Evolutionary conservation across 441 rosid species (phyloP).

Genomic region (Hura crepitans): DNA sequence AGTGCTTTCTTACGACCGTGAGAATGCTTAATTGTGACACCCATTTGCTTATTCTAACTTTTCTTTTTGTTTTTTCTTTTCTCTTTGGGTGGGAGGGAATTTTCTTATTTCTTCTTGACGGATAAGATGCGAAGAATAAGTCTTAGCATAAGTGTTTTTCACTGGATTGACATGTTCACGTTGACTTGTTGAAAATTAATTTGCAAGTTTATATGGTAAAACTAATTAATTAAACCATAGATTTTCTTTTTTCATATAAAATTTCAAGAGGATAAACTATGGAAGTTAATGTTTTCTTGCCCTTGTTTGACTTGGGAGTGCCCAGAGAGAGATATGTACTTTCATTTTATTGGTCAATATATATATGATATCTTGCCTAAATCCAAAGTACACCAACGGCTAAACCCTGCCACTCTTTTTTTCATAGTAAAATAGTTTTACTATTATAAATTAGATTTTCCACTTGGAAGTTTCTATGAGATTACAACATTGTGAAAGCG

Average conservation of each 20-base stretch:
- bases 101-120: not conserved
- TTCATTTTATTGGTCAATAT: no score
- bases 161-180: conserved; percentile 26
- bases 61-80: no score
- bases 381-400: not conserved
- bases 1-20: conserved; percentile 45
- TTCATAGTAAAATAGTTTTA: not conserved
- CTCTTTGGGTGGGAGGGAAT: no score
- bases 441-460: no score
- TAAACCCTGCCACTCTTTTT: not conserved
- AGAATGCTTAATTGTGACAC: conserved; percentile 49
- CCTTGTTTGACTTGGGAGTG: not conserved
- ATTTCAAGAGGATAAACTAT: not conserved
- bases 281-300: not conserved
- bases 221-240: not conserved
- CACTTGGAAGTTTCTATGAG: no score
- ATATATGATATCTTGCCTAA: not conserved
- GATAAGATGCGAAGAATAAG: not conserved
- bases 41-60: conserved; percentile 37
- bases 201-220: not conserved
- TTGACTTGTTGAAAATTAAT: conserved; percentile 15
- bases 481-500: no score
- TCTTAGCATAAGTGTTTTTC: no score
- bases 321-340: no score
- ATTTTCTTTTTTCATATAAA: not conserved